These are phyloP conservation scores for Rhizopus microsporus DNA, from an alignment of 371 early-diverging fungal genomes.

Conservation along the genomic window DNA sequence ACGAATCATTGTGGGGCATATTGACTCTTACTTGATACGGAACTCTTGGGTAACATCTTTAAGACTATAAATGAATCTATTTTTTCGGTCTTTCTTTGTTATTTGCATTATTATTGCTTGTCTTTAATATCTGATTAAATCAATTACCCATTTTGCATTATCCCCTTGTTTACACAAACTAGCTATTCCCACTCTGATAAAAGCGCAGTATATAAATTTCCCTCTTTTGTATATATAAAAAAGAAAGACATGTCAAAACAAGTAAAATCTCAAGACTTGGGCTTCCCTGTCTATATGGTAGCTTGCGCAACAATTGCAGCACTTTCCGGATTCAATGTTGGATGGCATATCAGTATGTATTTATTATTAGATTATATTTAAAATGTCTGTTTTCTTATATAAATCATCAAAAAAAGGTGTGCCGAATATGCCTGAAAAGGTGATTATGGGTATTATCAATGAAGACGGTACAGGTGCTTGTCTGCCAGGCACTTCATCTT, in stretches of 20 bases:
- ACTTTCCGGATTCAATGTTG: conserved; percentile 46
- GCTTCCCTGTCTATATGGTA: conserved; percentile 40
- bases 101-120: conserved; percentile 9
- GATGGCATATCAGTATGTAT: conserved; percentile 46
- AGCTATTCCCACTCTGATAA: neutral
- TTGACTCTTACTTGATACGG: conserved; percentile 18
- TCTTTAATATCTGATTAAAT: no score
- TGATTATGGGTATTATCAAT: conserved; percentile 29
- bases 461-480: conserved; percentile 25
- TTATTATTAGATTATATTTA: conserved; percentile 1
- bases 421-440: conserved; percentile 48
- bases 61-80: conserved; percentile 11
- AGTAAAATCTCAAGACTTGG: conserved; percentile 38
- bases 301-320: conserved; percentile 41
- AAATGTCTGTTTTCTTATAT: neutral
- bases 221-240: neutral
- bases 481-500: conserved; percentile 23
- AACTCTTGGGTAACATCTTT: conserved; percentile 1
- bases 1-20: conserved; percentile 28
- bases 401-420: conserved; percentile 36
- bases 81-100: conserved; percentile 9
- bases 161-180: no score
- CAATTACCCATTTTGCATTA: no score
- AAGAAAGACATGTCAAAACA: conserved; percentile 12
- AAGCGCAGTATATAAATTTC: neutral